Conservation (phyloP, 129 eudicot genomes). For the carrot (Daucus carota) region DNA sequence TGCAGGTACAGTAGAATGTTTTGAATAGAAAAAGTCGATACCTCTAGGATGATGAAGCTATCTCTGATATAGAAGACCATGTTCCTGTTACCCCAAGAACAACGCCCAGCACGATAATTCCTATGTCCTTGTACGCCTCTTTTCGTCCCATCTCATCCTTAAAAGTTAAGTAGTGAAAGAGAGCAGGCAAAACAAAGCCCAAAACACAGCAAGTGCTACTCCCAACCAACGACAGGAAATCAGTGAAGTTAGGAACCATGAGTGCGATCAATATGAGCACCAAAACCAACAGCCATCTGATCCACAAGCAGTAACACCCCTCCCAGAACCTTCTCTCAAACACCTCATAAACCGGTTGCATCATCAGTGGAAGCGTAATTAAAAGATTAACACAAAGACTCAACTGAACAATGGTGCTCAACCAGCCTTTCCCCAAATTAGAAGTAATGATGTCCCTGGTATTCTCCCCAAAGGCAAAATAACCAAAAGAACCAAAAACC, state of each 20-base stretch:
- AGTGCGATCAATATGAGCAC: slow-evolving; percentile 45
- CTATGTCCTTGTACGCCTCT: slow-evolving; percentile 27
- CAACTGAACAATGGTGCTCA: slow-evolving; percentile 48
- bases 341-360: slow-evolving; percentile 67
- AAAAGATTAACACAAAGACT: slow-evolving; percentile 48
- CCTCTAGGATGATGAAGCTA: slow-evolving; percentile 21
- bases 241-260: slow-evolving; percentile 54
- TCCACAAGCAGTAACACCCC: slow-evolving; percentile 51
- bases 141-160: slow-evolving; percentile 33
- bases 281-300: slow-evolving; percentile 54
- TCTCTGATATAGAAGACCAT: slow-evolving; percentile 43
- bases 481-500: slow-evolving; percentile 43
- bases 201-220: slow-evolving; percentile 51
- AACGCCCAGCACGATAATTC: slow-evolving; percentile 38
- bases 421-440: slow-evolving; percentile 36
- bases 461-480: slow-evolving; percentile 47
- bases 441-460: slow-evolving; percentile 48
- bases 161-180: slow-evolving; percentile 45
- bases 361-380: slow-evolving; percentile 59
- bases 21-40: not conserved
- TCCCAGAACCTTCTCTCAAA: slow-evolving; percentile 52
- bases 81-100: slow-evolving; percentile 53
- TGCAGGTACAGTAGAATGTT: slow-evolving; percentile 2
- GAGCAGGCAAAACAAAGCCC: slow-evolving; percentile 54
- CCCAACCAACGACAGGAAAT: slow-evolving; percentile 56